phyloP scores from a whole-genome alignment of 257 asterid genomes.

The Solanum ossicruentum region DNA sequence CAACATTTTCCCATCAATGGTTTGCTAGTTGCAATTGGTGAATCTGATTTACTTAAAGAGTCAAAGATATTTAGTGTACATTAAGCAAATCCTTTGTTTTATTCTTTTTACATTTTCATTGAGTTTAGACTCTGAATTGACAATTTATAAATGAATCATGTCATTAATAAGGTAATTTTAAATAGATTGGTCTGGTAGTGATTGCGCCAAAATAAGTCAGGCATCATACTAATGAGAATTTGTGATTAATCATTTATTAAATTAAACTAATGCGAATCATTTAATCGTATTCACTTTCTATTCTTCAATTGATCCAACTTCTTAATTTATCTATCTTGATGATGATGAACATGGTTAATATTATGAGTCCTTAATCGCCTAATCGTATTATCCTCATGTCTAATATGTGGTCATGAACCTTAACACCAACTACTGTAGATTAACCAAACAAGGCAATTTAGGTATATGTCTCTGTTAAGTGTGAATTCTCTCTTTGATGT shows the following conservation, averaged over 20 bases:
- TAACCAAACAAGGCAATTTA: neutral
- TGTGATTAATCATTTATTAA: too few species aligned
- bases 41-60: slow-evolving; percentile 14
- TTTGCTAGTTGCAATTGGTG: slow-evolving; percentile 2
- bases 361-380: neutral
- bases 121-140: neutral
- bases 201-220: neutral
- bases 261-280: too few species aligned
- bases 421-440: neutral
- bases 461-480: neutral
- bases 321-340: neutral
- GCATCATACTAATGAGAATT: too few species aligned
- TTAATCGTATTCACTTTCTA: neutral
- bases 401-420: neutral
- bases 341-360: too few species aligned
- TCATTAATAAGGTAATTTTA: neutral
- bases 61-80: slow-evolving; percentile 25
- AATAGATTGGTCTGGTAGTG: neutral
- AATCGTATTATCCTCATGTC: too few species aligned
- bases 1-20: neutral
- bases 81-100: neutral
- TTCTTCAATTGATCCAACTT: neutral
- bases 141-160: neutral
- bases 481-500: neutral
- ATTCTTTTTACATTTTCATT: neutral